phyloP scores from a whole-genome alignment of 805 yeast genomes.

The Candida awuae region DNA sequence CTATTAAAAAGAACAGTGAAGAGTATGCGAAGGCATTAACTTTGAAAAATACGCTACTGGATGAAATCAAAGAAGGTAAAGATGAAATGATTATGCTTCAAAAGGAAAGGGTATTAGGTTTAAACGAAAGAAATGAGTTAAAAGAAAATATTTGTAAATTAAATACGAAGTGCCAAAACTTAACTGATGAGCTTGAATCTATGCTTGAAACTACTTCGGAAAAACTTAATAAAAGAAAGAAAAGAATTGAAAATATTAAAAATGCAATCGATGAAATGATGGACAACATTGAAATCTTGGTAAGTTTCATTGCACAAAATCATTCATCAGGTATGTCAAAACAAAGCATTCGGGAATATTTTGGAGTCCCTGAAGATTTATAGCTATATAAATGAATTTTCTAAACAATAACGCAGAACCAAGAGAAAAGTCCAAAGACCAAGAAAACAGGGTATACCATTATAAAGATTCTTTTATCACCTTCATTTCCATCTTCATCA shows the following conservation, averaged over 20 bases:
- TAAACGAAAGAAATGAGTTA: slow-evolving; percentile 5
- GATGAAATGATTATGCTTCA: slow-evolving; percentile 12
- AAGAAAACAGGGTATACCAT: slow-evolving; percentile 48
- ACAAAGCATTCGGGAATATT: slow-evolving; percentile 29
- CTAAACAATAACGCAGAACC: slow-evolving; percentile 44
- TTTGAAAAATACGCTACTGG: slow-evolving; percentile 5
- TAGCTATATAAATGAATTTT: background rate
- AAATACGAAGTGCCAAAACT: slow-evolving; percentile 8
- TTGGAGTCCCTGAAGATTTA: slow-evolving; percentile 39
- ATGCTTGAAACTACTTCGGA: slow-evolving; percentile 5
- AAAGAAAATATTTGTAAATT: slow-evolving; percentile 7
- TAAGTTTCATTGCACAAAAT: slow-evolving; percentile 27
- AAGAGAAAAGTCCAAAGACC: slow-evolving; percentile 44
- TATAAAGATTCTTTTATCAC: slow-evolving; percentile 45
- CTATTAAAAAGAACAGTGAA: slow-evolving; percentile 11
- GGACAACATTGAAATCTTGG: slow-evolving; percentile 37
- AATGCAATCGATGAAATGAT: slow-evolving; percentile 11
- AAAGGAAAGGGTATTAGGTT: background rate
- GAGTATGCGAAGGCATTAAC: slow-evolving; percentile 8
- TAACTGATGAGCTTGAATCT: slow-evolving; percentile 7
- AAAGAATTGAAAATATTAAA: slow-evolving; percentile 1
- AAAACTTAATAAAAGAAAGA: background rate
- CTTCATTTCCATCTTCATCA: slow-evolving; percentile 31
- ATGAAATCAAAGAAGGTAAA: slow-evolving; percentile 11
- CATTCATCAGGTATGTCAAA: slow-evolving; percentile 25